Base-by-base conservation (phyloP, 2,329 filamentous ascomycete species). In the Teratosphaeria destructans region DNA sequence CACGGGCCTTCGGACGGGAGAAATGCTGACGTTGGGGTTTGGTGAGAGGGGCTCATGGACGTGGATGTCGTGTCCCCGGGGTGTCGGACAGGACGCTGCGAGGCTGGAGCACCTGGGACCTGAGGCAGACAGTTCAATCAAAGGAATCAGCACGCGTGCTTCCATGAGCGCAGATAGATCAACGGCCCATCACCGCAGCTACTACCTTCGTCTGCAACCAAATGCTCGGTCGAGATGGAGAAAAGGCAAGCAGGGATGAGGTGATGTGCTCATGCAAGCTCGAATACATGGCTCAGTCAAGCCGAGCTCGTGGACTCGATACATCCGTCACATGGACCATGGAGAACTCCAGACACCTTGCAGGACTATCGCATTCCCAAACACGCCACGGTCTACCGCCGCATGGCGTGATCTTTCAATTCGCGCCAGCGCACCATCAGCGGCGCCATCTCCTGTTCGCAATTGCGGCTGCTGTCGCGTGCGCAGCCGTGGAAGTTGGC, bases 401-500 rank as follows among this genome's bases (percentile, higher is more conserved):
- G 43, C 43, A 16, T 49, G 6, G 43, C 43, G 19, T 66, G 63
- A 59, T 73, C 70, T 54, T 66, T 64, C 34, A 73, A 63, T 59
- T 71, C 68, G 27, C 68, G 71, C 74, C 60, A 77, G 63, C 58
- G 67, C 59, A 61, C 70, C 65, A 77, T 74, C 55, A 74, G 83
- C n/a, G 79, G 74, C 53, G 79, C 78, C 66, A 92, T 85, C 72
- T 93, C 87, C 57, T 82, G 81, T 63, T 74, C 54, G 64, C 94
- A 97, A 64, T 82, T 84, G 56, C 83, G 77, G 56, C 64, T 64
- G 0, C 64, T 69, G 55, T 81, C 79, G 5, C 72, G 70, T 43
- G 84, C 81, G 73, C 94, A 99, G 57, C 84, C 85, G 26, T 84
- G 78, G 68, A 97, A 89, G 60, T 87, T 84, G 62, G 95, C 84